Percentiles rank a stretch among this genome's conserved stretches.
phyloP scores from a whole-genome alignment of 1,284 basidiomycete genomes.

The Cystobasidium slooffiae region DNA sequence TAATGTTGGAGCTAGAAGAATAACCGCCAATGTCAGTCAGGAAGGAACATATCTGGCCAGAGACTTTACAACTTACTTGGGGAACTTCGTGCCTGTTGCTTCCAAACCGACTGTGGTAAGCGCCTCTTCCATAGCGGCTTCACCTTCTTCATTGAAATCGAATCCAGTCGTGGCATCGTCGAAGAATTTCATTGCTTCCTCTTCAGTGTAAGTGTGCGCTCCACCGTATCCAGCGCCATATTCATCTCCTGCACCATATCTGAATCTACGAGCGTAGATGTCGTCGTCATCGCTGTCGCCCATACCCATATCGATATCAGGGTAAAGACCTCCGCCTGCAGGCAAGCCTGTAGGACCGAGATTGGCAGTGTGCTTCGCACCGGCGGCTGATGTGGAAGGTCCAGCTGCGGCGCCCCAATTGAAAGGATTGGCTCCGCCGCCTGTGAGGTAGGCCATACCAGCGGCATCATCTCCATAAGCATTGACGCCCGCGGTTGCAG shows the following conservation, averaged over 20 bases:
- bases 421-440: background rate
- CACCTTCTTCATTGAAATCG: constrained; percentile 32
- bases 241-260: background rate
- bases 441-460: constrained; percentile 1
- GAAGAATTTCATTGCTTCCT: constrained; percentile 5
- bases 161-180: constrained; percentile 22
- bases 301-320: too few relatives aligned
- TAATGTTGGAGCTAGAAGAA: background rate
- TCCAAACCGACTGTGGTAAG: constrained; percentile 8
- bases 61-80: background rate
- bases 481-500: background rate
- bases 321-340: too few relatives aligned
- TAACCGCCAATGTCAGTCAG: background rate
- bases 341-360: constrained; percentile 9
- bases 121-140: constrained; percentile 23
- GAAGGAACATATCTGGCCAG: background rate
- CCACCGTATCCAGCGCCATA: background rate
- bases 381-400: background rate
- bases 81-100: background rate
- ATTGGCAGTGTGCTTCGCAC: background rate
- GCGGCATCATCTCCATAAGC: constrained; percentile 12
- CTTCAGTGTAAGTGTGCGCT: constrained; percentile 6
- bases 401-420: constrained; percentile 2
- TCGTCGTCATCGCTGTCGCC: background rate
- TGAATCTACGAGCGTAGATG: background rate